Base-by-base conservation (phyloP, 257 asterid genomes). In the Leptodermis oblonga region DNA sequence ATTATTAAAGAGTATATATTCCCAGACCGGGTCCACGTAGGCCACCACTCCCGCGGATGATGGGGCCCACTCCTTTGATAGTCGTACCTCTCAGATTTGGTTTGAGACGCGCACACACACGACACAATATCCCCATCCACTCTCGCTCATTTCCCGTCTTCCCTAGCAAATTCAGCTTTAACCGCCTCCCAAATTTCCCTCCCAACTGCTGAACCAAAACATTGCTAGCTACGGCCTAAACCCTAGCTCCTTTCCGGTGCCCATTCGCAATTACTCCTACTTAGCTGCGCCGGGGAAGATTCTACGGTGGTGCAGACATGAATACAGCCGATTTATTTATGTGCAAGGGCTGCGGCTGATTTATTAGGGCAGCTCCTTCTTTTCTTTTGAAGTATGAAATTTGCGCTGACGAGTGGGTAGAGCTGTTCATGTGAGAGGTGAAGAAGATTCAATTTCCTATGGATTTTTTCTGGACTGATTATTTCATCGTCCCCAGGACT, bases 401-500 rank as follows among this genome's bases (percentile, higher is more conserved):
- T 67, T 59, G 69, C 58, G 66, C 67, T 61, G 51, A 52, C 64
- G 39, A 45, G 17, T 42, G 49, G 43, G 20, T 36, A 20, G 39
- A 58, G 55, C 15, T 62, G 31, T 31, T 8, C 12, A 65, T 52
- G 39, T 25, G 65, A 43, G 73, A 52, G 70, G 26, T 33, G 61
- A 45, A 52, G 71, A 54, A 52, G 71, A 54, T 52, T 30, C 69
- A 67, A 70, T 74, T 43, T 30, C 56, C 76, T 28, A 87, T 87
- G 96, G 92, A 87, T 76, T 80, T 83, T 79, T 70, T 82, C 75
- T 79, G 83, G 87, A 70, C 72, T 74, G 77, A 59, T 62, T 68
- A 75, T 80, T 86, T 77, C 76, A 84, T 56, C 76, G 85, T 63
- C 67, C 95, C 96, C 43, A 45, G 65, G 67, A 65, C 48, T 55